A percentile compares a stretch with the other conserved stretches of the same genome.
Evolutionary conservation across 176 grass and related monocot genomes (phyloP).

Genomic region (Avena insularis): DNA sequence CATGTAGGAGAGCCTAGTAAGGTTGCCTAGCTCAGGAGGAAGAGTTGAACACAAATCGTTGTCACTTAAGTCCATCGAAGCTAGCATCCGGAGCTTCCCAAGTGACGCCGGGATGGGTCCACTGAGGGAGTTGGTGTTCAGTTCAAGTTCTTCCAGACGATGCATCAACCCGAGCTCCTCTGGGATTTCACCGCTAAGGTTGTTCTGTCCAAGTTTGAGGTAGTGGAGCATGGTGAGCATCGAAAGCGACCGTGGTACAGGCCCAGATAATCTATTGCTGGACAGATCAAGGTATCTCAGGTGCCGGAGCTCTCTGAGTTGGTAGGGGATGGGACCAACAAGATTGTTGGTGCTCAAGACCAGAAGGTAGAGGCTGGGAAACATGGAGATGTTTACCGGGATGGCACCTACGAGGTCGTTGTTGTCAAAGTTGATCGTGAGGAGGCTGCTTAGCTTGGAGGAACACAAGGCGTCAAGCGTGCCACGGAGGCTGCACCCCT

Average conservation of each 20-base stretch:
- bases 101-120: too few species aligned
- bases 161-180: too few species aligned
- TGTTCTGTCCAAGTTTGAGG: too few species aligned
- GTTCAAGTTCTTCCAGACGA: too few species aligned
- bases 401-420: background rate
- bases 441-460: conserved; percentile 11
- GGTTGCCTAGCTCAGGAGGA: background rate
- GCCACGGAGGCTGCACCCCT: background rate
- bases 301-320: background rate
- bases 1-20: background rate
- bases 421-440: conserved; percentile 18
- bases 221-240: too few species aligned
- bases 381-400: conserved; percentile 20
- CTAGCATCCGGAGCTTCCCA: background rate
- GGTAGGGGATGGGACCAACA: conserved; percentile 1
- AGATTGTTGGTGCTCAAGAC: background rate
- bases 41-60: too few species aligned
- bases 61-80: too few species aligned
- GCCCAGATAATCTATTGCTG: background rate
- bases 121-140: too few species aligned
- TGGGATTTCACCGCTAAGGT: too few species aligned
- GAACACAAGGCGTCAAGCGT: conserved; percentile 44
- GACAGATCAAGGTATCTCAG: too few species aligned
- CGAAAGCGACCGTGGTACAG: too few species aligned
- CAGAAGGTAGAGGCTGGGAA: background rate